phyloP scores from a whole-genome alignment of 768 basidiomycete species.

The Infundibulicybe gibba region DNA sequence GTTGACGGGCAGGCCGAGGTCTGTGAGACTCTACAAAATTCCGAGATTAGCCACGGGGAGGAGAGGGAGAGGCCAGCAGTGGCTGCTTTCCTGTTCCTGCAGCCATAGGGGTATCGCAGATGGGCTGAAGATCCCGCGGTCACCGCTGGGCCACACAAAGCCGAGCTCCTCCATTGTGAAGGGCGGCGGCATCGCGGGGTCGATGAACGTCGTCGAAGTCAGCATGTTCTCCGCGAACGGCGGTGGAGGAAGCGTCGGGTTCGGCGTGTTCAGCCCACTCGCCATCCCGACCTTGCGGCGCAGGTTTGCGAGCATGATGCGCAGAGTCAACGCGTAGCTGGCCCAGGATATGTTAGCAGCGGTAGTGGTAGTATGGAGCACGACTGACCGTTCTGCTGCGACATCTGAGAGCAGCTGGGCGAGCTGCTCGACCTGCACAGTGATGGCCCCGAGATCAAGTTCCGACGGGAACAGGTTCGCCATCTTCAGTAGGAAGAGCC shows the following conservation, averaged over 20 bases:
- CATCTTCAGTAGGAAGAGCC: constrained; percentile 91
- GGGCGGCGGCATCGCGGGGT: constrained; percentile 52
- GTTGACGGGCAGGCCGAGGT: constrained; percentile 88
- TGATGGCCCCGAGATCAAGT: constrained; percentile 73
- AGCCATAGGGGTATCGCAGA: constrained; percentile 87
- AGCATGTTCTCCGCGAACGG: constrained; percentile 55
- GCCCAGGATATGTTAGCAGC: background rate
- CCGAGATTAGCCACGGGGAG: constrained; percentile 2
- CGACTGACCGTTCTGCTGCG: constrained; percentile 77
- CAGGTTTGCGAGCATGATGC: constrained; percentile 91
- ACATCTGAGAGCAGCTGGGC: constrained; percentile 89
- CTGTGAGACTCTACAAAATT: constrained; percentile 66
- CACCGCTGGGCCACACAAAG: constrained; percentile 60
- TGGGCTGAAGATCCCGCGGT: constrained; percentile 68
- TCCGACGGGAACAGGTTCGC: constrained; percentile 89
- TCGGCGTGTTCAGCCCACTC: constrained; percentile 42
- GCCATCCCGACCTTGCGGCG: constrained; percentile 80
- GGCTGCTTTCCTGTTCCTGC: constrained; percentile 71
- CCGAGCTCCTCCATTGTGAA: constrained; percentile 87
- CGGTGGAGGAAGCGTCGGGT: constrained; percentile 50
- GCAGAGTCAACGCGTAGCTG: constrained; percentile 86
- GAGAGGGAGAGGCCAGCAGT: constrained; percentile 6
- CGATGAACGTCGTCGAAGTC: constrained; percentile 54
- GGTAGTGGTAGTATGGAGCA: background rate
- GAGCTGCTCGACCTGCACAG: constrained; percentile 84